Evolutionary conservation across 1,139 yeast genomes (phyloP).

Genomic region (Neolecta irregularis): DNA sequence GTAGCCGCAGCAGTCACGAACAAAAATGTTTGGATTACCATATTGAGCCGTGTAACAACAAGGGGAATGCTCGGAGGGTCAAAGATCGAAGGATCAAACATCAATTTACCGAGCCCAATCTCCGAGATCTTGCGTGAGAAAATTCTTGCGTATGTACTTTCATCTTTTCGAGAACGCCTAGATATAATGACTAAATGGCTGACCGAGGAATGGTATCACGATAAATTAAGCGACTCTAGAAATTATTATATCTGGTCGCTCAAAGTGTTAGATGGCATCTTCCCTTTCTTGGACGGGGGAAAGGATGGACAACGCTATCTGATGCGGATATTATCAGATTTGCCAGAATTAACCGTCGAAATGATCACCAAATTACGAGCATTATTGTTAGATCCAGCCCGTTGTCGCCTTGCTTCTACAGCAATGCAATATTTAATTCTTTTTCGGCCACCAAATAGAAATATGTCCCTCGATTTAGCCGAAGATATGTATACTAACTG

Average conservation of each 20-base stretch:
- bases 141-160: constrained; percentile 56
- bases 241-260: constrained; percentile 53
- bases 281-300: constrained; percentile 72
- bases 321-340: constrained; percentile 66
- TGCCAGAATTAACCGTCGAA: constrained; percentile 54
- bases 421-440: constrained; percentile 18
- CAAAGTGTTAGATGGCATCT: constrained; percentile 57
- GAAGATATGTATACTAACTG: too few species aligned
- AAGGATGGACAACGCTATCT: constrained; percentile 48
- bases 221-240: constrained; percentile 38
- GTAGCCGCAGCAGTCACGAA: constrained; percentile 22
- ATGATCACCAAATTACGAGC: constrained; percentile 53
- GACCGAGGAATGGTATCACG: constrained; percentile 80
- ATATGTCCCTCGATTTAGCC: too few species aligned
- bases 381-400: constrained; percentile 70
- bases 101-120: constrained; percentile 23
- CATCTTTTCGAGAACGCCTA: constrained; percentile 54
- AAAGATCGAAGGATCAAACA: constrained; percentile 4
- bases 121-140: constrained; percentile 53
- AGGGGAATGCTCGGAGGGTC: constrained; percentile 41
- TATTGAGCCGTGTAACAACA: constrained; percentile 66
- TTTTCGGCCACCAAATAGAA: too few species aligned
- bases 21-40: constrained; percentile 46
- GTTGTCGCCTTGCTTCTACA: constrained; percentile 49
- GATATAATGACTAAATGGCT: constrained; percentile 85